These are phyloP conservation scores for Debaryomycetaceae sp. DNA, from an alignment of 1,139 yeast species.

Conservation along the genomic window DNA sequence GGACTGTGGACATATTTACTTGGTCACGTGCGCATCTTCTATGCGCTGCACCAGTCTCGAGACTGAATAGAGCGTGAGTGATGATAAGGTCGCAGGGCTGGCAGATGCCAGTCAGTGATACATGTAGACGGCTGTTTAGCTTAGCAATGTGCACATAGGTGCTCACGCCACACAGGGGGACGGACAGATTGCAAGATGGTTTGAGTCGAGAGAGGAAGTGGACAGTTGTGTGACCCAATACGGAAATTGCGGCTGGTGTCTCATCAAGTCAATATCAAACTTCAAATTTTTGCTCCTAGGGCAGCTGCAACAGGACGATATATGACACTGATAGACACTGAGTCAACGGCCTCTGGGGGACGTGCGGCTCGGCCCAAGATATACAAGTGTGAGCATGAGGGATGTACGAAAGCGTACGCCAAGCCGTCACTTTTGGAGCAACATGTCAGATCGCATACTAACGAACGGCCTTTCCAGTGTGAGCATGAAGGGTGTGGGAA, in stretches of 20 bases:
- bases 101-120: no score
- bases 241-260: constrained; percentile 2
- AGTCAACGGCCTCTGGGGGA: constrained; percentile 7
- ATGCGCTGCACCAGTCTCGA: no score
- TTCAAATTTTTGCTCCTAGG: background rate
- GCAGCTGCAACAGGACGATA: background rate
- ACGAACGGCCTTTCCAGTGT: constrained; percentile 76
- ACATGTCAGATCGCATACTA: constrained; percentile 75
- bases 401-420: constrained; percentile 73
- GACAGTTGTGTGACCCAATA: background rate
- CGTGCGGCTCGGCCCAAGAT: constrained; percentile 50
- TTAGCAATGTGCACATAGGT: no score
- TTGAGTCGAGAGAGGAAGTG: no score
- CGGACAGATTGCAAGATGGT: no score
- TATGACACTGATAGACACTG: constrained; percentile 3
- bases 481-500: constrained; percentile 50
- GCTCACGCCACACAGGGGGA: no score
- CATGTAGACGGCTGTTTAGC: no score
- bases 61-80: no score
- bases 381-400: constrained; percentile 57
- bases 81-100: no score
- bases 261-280: background rate
- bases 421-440: constrained; percentile 82
- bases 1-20: no score
- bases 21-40: no score